phyloP scores from a whole-genome alignment of 306 rosid species.

The Carpinus viminea region DNA sequence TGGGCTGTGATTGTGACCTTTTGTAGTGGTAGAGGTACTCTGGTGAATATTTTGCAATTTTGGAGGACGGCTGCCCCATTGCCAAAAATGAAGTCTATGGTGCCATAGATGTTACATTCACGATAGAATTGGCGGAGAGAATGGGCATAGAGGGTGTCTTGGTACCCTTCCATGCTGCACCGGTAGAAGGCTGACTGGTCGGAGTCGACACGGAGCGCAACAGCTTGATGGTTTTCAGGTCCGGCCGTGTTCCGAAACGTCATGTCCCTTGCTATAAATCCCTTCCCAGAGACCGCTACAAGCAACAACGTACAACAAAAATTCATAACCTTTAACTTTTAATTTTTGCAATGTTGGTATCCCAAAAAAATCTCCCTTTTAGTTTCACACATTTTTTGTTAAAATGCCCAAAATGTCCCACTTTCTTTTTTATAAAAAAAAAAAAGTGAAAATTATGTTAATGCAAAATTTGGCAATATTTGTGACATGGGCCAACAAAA shows the following conservation, averaged over 20 bases:
- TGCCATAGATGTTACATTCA: constrained; percentile 74
- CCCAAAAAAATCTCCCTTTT: too few relatives aligned
- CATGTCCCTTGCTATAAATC: constrained; percentile 77
- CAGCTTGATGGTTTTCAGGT: constrained; percentile 71
- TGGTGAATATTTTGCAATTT: constrained; percentile 70
- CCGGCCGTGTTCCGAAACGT: constrained; percentile 72
- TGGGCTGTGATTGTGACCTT: constrained; percentile 87
- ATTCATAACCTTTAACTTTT: too few relatives aligned
- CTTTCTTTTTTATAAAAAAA: too few relatives aligned
- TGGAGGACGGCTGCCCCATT: constrained; percentile 82
- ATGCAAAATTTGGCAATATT: not conserved
- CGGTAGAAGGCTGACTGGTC: constrained; percentile 83
- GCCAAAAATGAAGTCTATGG: constrained; percentile 87
- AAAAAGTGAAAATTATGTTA: not conserved
- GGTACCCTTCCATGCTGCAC: constrained; percentile 81
- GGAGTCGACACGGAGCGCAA: constrained; percentile 81
- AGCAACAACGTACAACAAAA: not conserved
- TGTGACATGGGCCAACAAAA: not conserved
- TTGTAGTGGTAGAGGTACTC: constrained; percentile 70
- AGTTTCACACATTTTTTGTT: too few relatives aligned
- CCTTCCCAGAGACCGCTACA: constrained; percentile 76
- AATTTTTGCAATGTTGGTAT: too few relatives aligned
- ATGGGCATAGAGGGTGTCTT: constrained; percentile 86
- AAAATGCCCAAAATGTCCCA: too few relatives aligned
- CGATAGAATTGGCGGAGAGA: constrained; percentile 77